Percentiles rank a stretch among this genome's conserved stretches.
Evolutionary conservation across 2,329 filamentous ascomycete species (phyloP).

Genomic region (Phaeosphaeria sp.): DNA sequence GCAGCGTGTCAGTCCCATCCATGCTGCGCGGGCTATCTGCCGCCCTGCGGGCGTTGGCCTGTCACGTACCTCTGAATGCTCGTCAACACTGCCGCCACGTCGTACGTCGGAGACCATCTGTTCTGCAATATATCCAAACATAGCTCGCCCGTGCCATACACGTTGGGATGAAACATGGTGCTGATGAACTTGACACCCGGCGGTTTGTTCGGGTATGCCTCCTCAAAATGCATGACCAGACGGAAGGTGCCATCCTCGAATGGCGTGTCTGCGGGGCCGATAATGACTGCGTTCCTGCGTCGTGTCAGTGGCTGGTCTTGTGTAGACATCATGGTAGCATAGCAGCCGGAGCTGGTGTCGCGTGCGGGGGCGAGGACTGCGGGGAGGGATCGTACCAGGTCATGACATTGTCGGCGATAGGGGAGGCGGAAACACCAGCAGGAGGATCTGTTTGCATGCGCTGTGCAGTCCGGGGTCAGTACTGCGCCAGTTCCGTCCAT

Average conservation of each 20-base stretch:
- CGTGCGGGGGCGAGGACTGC: slow-evolving; percentile 31
- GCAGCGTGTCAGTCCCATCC: slow-evolving; percentile 16
- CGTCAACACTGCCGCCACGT: slow-evolving; percentile 94
- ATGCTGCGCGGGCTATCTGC: not conserved
- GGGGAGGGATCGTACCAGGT: slow-evolving; percentile 71
- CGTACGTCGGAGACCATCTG: slow-evolving; percentile 97
- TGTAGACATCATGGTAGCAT: no score
- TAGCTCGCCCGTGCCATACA: slow-evolving; percentile 95
- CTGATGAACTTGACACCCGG: slow-evolving; percentile 98
- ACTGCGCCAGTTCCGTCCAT: not conserved
- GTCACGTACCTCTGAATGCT: slow-evolving; percentile 87
- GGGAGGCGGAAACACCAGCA: slow-evolving; percentile 93
- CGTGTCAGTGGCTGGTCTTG: slow-evolving; percentile 31
- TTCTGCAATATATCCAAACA: slow-evolving; percentile 98
- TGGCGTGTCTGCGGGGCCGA: slow-evolving; percentile 93
- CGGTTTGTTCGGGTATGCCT: slow-evolving; percentile 98
- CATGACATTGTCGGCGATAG: slow-evolving; percentile 96
- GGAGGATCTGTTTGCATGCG: slow-evolving; percentile 99
- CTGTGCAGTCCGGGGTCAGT: slow-evolving; percentile 55
- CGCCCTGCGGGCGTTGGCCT: no score
- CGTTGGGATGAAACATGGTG: slow-evolving; percentile 99
- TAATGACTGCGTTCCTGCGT: slow-evolving; percentile 94
- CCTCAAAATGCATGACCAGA: slow-evolving; percentile 98
- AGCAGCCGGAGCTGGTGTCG: slow-evolving; percentile 21
- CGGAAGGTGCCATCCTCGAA: slow-evolving; percentile 98